phyloP scores from a whole-genome alignment of 164 flowering plant species.

The Tetrastigma voinierianum region DNA sequence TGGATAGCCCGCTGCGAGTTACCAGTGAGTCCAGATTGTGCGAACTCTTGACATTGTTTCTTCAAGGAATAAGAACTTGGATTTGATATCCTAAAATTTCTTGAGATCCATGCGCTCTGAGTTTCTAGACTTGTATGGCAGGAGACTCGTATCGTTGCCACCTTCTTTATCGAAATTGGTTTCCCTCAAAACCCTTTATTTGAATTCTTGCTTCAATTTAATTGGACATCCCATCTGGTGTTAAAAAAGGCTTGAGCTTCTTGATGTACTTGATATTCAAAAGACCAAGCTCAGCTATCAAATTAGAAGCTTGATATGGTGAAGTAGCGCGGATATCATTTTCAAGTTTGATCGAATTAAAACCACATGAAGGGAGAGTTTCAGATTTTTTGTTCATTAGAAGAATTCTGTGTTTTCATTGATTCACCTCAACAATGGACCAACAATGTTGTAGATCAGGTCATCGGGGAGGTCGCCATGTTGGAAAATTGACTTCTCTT shows the following conservation, averaged over 20 bases:
- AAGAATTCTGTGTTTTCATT: constrained; percentile 20
- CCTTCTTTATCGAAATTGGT: constrained; percentile 14
- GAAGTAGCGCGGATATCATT: constrained; percentile 16
- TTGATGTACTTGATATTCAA: constrained; percentile 11
- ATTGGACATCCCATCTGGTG: constrained; percentile 5
- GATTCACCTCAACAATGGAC: background rate
- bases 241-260: background rate
- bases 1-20: constrained; percentile 11
- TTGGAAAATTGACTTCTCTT: constrained; percentile 4
- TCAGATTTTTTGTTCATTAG: constrained; percentile 3
- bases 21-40: constrained; percentile 17
- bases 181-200: constrained; percentile 23
- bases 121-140: constrained; percentile 18
- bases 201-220: constrained; percentile 11
- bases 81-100: constrained; percentile 14
- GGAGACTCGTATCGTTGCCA: constrained; percentile 21
- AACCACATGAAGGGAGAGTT: background rate
- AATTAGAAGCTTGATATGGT: background rate
- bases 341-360: no score
- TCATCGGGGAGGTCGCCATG: constrained; percentile 7
- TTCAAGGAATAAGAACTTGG: constrained; percentile 14
- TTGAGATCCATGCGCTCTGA: constrained; percentile 14
- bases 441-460: background rate
- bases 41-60: constrained; percentile 18
- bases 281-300: constrained; percentile 7